Evolutionary conservation across 2,329 filamentous ascomycete species (phyloP), one percentile per base, ranked within the genome.

Genomic region (Colletotrichum horii): DNA sequence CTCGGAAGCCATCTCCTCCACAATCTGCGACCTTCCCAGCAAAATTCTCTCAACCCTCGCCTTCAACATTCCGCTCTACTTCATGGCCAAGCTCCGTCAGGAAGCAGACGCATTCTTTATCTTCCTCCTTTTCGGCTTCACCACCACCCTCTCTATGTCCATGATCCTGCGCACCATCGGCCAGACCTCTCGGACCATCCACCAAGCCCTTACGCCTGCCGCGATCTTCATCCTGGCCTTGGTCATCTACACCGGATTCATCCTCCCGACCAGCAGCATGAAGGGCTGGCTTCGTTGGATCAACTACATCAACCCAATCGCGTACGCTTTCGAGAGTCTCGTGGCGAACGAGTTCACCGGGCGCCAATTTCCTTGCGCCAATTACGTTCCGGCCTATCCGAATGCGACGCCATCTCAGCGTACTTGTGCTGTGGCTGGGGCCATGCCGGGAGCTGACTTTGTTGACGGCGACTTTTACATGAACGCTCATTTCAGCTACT

Each of bases 291-390:
- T 85, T 72, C 78, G 91, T 43, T 93, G 89, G 93, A 84, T 93
- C 16, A 90, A 87, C 78, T 91, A 88, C 66, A 80, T 90, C 75
- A 90, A 90, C 70, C 88, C 88, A 0, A 80, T 79, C 4, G 79
- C 84, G 0, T 95, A 94, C 79, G 88, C 90, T 1, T 94, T 94
- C 78, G 93, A 95, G 81, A 90, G 90, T 3, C 90, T 94, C 3
- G 84, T 94, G 74, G 83, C 91, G 0, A 95, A 94, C 78, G 93
- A 95, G 79, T 89, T 89, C 88, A 77, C 89, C 58, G 86, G 87
- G 24, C 86, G 90, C 4, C 74, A 85, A 0, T 93, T 90, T 78
- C 66, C 75, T 1, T 64, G 79, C 78, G 14, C 78, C 56, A 14
- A 76, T 66, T 71, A 81, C 68, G 76, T 80, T n/a, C 70, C 65